Evolutionary conservation across 1,284 basidiomycete genomes (phyloP).

Genomic region (Ceratobasidium sp.): DNA sequence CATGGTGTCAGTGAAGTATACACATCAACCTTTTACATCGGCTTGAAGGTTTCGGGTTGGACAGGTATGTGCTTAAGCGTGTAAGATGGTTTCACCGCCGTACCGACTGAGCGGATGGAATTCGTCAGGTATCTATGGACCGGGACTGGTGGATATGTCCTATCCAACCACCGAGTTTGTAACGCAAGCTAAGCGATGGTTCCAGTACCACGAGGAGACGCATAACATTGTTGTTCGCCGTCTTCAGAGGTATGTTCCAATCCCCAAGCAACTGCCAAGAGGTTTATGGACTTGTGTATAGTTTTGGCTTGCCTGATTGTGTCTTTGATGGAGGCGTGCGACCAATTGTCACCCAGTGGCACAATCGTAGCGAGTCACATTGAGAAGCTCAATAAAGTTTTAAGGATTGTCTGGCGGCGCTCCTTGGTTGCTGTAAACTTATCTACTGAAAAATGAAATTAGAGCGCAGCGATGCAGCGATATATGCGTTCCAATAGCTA

Average conservation of each 20-base stretch:
- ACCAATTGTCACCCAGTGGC: constrained; percentile 62
- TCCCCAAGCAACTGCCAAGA: constrained; percentile 27
- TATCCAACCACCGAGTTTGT: too few species aligned
- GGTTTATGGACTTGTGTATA: constrained; percentile 47
- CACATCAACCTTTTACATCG: constrained; percentile 97
- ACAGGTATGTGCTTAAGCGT: constrained; percentile 63
- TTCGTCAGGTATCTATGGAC: constrained; percentile 69
- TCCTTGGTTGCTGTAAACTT: too few species aligned
- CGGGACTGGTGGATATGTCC: constrained; percentile 89
- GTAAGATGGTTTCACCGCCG: constrained; percentile 40
- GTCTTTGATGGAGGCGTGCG: constrained; percentile 83
- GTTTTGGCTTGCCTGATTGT: constrained; percentile 76
- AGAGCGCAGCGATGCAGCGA: too few species aligned
- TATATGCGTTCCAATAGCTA: too few species aligned
- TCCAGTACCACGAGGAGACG: constrained; percentile 87
- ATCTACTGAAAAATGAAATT: too few species aligned
- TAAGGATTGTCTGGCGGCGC: too few species aligned
- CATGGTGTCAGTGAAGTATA: constrained; percentile 81
- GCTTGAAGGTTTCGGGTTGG: constrained; percentile 90
- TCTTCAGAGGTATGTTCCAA: constrained; percentile 79
- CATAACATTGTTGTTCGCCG: constrained; percentile 97
- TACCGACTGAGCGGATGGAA: background rate
- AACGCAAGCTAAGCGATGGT: constrained; percentile 99
- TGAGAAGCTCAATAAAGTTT: too few species aligned
- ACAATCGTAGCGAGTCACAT: too few species aligned